Evolutionary conservation across 1,284 basidiomycete genomes (phyloP).

Genomic region (Ganoderma sp.): DNA sequence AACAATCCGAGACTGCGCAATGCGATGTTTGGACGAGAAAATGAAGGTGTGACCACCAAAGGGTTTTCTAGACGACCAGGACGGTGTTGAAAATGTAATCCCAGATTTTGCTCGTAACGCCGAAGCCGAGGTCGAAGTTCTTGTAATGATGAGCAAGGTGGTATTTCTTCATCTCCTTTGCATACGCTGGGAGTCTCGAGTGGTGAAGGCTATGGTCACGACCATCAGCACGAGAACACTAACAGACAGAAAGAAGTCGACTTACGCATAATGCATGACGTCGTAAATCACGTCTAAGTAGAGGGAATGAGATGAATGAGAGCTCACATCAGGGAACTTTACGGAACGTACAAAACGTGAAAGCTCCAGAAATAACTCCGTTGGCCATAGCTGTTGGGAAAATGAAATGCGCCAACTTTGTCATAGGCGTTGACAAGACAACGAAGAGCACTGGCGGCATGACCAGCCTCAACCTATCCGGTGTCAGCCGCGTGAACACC

Average conservation of each 20-base stretch:
- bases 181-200: conserved; percentile 86
- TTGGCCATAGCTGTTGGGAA: conserved; percentile 91
- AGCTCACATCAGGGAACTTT: neutral
- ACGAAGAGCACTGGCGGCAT: conserved; percentile 95
- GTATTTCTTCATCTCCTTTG: conserved; percentile 95
- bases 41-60: neutral
- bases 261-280: conserved; percentile 90
- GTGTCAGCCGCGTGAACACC: conserved; percentile 14
- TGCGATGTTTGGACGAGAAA: conserved; percentile 7
- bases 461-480: conserved; percentile 81
- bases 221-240: conserved; percentile 16
- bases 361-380: conserved; percentile 91
- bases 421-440: conserved; percentile 86
- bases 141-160: conserved; percentile 99
- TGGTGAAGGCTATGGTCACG: conserved; percentile 71
- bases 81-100: conserved; percentile 91
- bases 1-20: neutral
- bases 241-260: conserved; percentile 22
- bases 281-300: conserved; percentile 82
- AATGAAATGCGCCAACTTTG: conserved; percentile 80
- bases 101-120: conserved; percentile 97
- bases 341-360: conserved; percentile 75
- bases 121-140: conserved; percentile 98
- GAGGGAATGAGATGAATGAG: conserved; percentile 5
- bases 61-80: conserved; percentile 58